A percentile compares a stretch with the other conserved stretches of the same genome.
phyloP scores from a whole-genome alignment of 225 moss, liverwort and hornwort genomes.

The Marchantia paleacea region DNA sequence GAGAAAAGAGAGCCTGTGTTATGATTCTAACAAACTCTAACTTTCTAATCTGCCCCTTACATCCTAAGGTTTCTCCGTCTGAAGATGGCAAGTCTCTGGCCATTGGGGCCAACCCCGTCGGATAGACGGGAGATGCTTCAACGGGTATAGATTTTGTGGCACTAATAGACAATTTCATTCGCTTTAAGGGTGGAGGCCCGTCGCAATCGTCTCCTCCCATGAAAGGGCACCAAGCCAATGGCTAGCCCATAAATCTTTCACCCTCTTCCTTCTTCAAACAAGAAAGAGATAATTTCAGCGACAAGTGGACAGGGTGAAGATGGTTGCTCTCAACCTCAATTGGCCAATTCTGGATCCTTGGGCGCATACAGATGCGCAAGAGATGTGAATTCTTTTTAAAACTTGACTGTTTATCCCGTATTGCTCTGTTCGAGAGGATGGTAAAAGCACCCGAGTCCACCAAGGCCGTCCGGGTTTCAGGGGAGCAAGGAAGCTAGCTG shows the following conservation, averaged over 20 bases:
- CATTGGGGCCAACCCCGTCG: slow-evolving; percentile 95
- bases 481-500: not conserved
- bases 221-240: slow-evolving; percentile 99
- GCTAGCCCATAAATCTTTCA: slow-evolving; percentile 97
- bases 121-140: slow-evolving; percentile 72
- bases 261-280: slow-evolving; percentile 18
- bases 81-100: slow-evolving; percentile 84
- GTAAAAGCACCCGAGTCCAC: not conserved
- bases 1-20: slow-evolving; percentile 88
- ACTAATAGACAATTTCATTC: slow-evolving; percentile 82
- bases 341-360: slow-evolving; percentile 2
- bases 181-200: slow-evolving; percentile 99
- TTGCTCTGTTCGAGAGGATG: not conserved
- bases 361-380: slow-evolving; percentile 5
- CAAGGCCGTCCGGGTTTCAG: not conserved
- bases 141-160: slow-evolving; percentile 59
- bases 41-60: slow-evolving; percentile 92
- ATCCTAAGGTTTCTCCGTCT: slow-evolving; percentile 88
- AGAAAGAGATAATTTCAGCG: slow-evolving; percentile 11
- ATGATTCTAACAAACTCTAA: slow-evolving; percentile 96
- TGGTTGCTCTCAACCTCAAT: not conserved
- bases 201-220: slow-evolving; percentile 99
- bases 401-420: not conserved
- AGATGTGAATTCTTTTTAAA: slow-evolving; percentile 16
- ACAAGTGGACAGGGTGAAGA: not conserved